Evolutionary conservation across 768 basidiomycete species (phyloP).

Genomic region (Boletus subcaerulescens): DNA sequence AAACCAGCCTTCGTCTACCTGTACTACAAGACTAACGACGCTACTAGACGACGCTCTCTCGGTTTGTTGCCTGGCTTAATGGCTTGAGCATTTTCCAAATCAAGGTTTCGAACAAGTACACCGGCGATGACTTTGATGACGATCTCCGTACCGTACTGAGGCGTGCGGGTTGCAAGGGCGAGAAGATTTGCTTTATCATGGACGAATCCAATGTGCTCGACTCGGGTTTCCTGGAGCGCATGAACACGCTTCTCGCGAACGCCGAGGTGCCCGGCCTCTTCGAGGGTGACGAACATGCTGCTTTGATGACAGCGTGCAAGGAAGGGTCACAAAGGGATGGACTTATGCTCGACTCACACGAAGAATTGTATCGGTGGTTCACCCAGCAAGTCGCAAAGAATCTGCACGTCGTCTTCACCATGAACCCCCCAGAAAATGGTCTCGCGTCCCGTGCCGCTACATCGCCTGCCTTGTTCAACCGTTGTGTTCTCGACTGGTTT

Average conservation of each 20-base stretch:
- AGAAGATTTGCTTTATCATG: constrained; percentile 99
- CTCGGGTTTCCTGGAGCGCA: constrained; percentile 98
- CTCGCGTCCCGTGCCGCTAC: constrained; percentile 95
- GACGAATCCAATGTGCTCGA: constrained; percentile 99
- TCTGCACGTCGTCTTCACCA: constrained; percentile 97
- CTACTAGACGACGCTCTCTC: constrained; percentile 86
- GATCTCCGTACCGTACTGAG: constrained; percentile 94
- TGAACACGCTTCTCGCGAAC: constrained; percentile 98
- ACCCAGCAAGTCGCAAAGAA: constrained; percentile 98
- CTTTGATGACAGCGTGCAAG: constrained; percentile 98
- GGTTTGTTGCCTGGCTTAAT: constrained; percentile 99
- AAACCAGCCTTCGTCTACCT: neutral
- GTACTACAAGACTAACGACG: constrained; percentile 13
- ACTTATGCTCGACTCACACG: constrained; percentile 95
- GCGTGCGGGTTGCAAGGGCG: constrained; percentile 95
- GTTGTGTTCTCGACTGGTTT: constrained; percentile 99
- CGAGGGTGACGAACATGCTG: constrained; percentile 98
- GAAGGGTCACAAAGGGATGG: constrained; percentile 99
- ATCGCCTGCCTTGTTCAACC: constrained; percentile 97
- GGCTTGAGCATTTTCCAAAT: constrained; percentile 99
- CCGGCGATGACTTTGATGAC: constrained; percentile 97
- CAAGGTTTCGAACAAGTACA: constrained; percentile 99
- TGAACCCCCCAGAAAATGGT: constrained; percentile 97
- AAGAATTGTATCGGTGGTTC: constrained; percentile 98
- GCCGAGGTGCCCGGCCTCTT: constrained; percentile 99